phyloP scores from a whole-genome alignment of 2,329 filamentous ascomycete genomes.

The Alternaria consortialis region DNA sequence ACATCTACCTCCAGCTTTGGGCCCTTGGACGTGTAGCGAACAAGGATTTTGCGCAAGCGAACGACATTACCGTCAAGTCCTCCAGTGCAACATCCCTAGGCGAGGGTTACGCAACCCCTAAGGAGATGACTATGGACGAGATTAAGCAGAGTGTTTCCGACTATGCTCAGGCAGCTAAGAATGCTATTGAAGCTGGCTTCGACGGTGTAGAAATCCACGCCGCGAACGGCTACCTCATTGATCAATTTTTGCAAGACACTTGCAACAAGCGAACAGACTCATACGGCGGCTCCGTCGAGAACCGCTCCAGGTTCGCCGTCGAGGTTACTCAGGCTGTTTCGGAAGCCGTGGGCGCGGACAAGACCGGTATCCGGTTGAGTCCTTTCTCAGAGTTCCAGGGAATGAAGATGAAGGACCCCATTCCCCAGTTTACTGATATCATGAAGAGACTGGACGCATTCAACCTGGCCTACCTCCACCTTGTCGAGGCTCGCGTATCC shows the following conservation, averaged over 20 bases:
- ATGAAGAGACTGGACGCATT: conserved; percentile 61
- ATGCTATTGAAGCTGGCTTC: conserved; percentile 62
- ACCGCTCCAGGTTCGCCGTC: conserved; percentile 62
- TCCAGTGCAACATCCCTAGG: conserved; percentile 42
- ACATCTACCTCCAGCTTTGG: conserved; percentile 71
- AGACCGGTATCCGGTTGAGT: conserved; percentile 66
- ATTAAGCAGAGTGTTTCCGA: conserved; percentile 51
- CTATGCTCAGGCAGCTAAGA: conserved; percentile 56
- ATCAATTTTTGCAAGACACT: conserved; percentile 70
- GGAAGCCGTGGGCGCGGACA: conserved; percentile 64
- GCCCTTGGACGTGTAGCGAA: conserved; percentile 65
- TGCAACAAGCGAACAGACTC: conserved; percentile 63
- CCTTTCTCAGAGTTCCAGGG: conserved; percentile 70
- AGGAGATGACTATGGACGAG: conserved; percentile 51
- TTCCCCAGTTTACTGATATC: conserved; percentile 70
- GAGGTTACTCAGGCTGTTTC: conserved; percentile 63
- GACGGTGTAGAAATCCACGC: conserved; percentile 68
- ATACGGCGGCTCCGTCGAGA: conserved; percentile 61
- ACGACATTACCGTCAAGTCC: conserved; percentile 47
- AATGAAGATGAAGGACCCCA: conserved; percentile 70
- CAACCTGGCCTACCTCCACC: conserved; percentile 59
- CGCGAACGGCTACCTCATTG: conserved; percentile 73
- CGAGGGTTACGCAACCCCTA: conserved; percentile 56
- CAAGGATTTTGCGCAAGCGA: conserved; percentile 45
- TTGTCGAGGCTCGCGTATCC: conserved; percentile 66